These are phyloP conservation scores for Diacronema lutheri DNA, from an alignment of 78 protist species.

Conservation along the genomic window DNA sequence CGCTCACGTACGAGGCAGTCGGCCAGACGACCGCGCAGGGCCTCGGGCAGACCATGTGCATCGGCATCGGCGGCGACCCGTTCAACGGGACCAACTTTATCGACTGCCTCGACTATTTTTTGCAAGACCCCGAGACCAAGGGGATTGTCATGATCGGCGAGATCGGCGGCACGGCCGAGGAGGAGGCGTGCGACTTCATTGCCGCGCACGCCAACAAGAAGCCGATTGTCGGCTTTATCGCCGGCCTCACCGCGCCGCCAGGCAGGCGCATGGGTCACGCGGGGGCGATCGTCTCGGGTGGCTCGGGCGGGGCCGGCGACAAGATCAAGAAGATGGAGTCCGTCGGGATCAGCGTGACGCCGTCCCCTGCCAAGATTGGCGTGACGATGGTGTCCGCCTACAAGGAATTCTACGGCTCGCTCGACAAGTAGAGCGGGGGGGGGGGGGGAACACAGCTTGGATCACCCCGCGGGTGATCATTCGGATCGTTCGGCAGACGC, in stretches of 20 bases:
- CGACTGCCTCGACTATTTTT: constrained; percentile 86
- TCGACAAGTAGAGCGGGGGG: too few relatives aligned
- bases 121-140: background rate
- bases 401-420: background rate
- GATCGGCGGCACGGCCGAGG: constrained; percentile 99
- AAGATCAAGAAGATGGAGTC: constrained; percentile 84
- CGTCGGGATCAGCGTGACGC: background rate
- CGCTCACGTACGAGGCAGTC: constrained; percentile 99
- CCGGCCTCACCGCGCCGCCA: constrained; percentile 96
- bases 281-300: constrained; percentile 98
- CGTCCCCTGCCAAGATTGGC: background rate
- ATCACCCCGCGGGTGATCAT: too few relatives aligned
- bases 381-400: background rate
- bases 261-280: constrained; percentile 99
- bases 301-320: constrained; percentile 92
- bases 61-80: constrained; percentile 99
- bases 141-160: constrained; percentile 94
- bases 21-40: constrained; percentile 88
- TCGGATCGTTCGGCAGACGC: too few relatives aligned
- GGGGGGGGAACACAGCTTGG: too few relatives aligned
- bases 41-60: constrained; percentile 92
- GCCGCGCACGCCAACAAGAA: background rate
- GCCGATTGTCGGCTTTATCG: constrained; percentile 89
- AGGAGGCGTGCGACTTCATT: constrained; percentile 96
- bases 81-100: constrained; percentile 99